Percentiles rank a stretch among this genome's conserved stretches.
These are phyloP conservation scores for Phytophthora sp. DNA, from an alignment of 352 stramenopile genomes.

Conservation along the genomic window DNA sequence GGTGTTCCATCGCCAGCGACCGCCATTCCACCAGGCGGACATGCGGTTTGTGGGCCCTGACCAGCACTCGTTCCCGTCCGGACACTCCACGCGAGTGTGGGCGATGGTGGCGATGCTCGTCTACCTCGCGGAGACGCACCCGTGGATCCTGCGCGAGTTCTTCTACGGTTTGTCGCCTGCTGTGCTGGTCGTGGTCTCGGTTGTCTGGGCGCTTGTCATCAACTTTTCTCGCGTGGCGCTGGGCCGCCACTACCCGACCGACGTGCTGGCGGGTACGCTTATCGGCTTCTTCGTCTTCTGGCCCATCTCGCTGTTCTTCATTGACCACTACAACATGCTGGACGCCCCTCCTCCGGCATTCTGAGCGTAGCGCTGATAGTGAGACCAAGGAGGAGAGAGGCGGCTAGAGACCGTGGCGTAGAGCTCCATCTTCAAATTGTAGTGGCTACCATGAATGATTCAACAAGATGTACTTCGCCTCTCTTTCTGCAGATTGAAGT, in stretches of 20 bases:
- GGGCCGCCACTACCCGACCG: slow-evolving; percentile 83
- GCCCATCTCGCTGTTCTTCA: slow-evolving; percentile 53
- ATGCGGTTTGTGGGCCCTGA: slow-evolving; percentile 81
- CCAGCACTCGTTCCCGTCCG: slow-evolving; percentile 88
- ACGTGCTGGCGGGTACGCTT: slow-evolving; percentile 65
- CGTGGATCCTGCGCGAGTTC: slow-evolving; percentile 50
- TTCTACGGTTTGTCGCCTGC: slow-evolving; percentile 52
- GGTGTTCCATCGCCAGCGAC: slow-evolving; percentile 71
- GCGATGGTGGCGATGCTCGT: slow-evolving; percentile 72
- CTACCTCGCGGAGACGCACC: slow-evolving; percentile 58
- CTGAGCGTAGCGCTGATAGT: slow-evolving; percentile 6
- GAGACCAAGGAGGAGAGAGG: not conserved
- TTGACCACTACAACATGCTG: slow-evolving; percentile 37
- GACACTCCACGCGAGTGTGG: slow-evolving; percentile 80
- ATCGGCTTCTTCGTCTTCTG: slow-evolving; percentile 72
- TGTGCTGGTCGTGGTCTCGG: slow-evolving; percentile 44
- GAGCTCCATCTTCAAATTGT: not conserved
- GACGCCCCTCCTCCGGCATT: slow-evolving; percentile 3
- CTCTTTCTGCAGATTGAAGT: no score
- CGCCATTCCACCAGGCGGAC: slow-evolving; percentile 77
- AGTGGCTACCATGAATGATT: not conserved
- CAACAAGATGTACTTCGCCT: slow-evolving; percentile 5
- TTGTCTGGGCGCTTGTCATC: slow-evolving; percentile 71
- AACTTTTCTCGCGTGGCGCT: slow-evolving; percentile 83
- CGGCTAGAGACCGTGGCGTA: not conserved